Conservation (phyloP, 2,329 filamentous ascomycete species). For the Fusarium redolens region DNA sequence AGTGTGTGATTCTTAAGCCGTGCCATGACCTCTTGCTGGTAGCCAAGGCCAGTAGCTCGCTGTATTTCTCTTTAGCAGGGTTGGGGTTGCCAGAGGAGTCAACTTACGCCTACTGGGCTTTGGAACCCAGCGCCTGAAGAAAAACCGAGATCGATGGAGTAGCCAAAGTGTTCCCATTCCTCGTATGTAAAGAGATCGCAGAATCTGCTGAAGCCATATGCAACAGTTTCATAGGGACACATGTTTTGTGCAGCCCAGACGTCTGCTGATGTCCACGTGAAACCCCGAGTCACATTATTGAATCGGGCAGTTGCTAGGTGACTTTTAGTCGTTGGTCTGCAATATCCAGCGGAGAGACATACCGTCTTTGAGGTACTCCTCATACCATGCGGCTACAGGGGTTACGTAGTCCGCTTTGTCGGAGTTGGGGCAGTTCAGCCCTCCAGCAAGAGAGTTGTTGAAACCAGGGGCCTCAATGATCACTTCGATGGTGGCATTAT, state of each 20-base stretch:
- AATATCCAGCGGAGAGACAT: conserved; percentile 9
- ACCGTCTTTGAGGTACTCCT: conserved; percentile 72
- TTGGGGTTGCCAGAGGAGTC: neutral
- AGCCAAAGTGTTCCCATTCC: conserved; percentile 80
- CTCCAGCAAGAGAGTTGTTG: conserved; percentile 79
- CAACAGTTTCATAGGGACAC: conserved; percentile 83
- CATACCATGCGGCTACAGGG: conserved; percentile 69
- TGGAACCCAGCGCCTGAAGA: conserved; percentile 70
- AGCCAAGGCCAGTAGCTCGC: conserved; percentile 78
- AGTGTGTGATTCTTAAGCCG: conserved; percentile 75
- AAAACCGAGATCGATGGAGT: conserved; percentile 75
- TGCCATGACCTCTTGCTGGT: conserved; percentile 78
- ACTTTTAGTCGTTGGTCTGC: neutral
- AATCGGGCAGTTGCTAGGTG: conserved; percentile 69
- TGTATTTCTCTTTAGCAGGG: conserved; percentile 34
- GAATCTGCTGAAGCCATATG: conserved; percentile 79
- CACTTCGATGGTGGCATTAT: conserved; percentile 77
- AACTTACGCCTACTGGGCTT: conserved; percentile 69
- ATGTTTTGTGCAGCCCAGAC: conserved; percentile 76
- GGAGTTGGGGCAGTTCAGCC: conserved; percentile 73
- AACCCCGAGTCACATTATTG: conserved; percentile 62
- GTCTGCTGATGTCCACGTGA: conserved; percentile 73
- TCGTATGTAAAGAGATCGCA: conserved; percentile 80
- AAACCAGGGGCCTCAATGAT: conserved; percentile 72
- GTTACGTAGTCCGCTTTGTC: conserved; percentile 63